Percentiles rank a stretch among this genome's conserved stretches.
phyloP scores from a whole-genome alignment of 2,329 filamentous ascomycete genomes.

The Gaeumannomyces tritici region DNA sequence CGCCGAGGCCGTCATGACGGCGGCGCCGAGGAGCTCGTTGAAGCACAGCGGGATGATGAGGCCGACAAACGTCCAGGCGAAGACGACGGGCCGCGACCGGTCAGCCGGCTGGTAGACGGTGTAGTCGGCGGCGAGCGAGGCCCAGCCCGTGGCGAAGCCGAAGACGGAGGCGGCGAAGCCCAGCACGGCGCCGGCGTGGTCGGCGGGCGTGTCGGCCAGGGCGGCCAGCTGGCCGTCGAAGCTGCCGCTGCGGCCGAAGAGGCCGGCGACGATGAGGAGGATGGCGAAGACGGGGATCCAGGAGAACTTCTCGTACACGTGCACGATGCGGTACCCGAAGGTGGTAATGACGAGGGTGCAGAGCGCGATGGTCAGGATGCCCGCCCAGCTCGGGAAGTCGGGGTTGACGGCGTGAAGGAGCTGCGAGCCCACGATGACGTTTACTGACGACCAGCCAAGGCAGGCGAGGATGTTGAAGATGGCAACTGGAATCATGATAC shows the following conservation, averaged over 20 bases:
- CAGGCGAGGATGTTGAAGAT: slow-evolving; percentile 62
- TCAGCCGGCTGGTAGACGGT: slow-evolving; percentile 42
- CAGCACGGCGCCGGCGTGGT: slow-evolving; percentile 45
- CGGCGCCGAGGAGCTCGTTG: slow-evolving; percentile 63
- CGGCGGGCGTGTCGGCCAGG: slow-evolving; percentile 40
- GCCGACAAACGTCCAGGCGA: slow-evolving; percentile 59
- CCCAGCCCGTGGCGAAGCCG: slow-evolving; percentile 62
- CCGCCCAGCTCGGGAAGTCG: slow-evolving; percentile 61
- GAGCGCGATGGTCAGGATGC: slow-evolving; percentile 63
- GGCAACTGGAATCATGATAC: slow-evolving; percentile 40
- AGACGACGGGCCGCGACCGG: slow-evolving; percentile 46
- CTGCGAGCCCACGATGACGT: slow-evolving; percentile 72
- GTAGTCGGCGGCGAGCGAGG: slow-evolving; percentile 46
- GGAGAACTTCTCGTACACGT: slow-evolving; percentile 65
- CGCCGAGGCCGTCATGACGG: slow-evolving; percentile 54
- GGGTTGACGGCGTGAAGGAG: slow-evolving; percentile 65
- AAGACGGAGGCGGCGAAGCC: slow-evolving; percentile 59
- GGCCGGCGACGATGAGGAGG: slow-evolving; percentile 36
- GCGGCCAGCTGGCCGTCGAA: slow-evolving; percentile 25
- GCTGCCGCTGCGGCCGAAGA: slow-evolving; percentile 35
- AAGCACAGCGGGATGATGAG: slow-evolving; percentile 65
- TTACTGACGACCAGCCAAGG: slow-evolving; percentile 68
- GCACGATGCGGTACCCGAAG: slow-evolving; percentile 68
- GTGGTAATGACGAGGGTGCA: slow-evolving; percentile 61
- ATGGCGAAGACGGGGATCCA: slow-evolving; percentile 56